Evolutionary conservation across 352 stramenopile genomes (phyloP).

Genomic region (Globisporangium megalacanthum): DNA sequence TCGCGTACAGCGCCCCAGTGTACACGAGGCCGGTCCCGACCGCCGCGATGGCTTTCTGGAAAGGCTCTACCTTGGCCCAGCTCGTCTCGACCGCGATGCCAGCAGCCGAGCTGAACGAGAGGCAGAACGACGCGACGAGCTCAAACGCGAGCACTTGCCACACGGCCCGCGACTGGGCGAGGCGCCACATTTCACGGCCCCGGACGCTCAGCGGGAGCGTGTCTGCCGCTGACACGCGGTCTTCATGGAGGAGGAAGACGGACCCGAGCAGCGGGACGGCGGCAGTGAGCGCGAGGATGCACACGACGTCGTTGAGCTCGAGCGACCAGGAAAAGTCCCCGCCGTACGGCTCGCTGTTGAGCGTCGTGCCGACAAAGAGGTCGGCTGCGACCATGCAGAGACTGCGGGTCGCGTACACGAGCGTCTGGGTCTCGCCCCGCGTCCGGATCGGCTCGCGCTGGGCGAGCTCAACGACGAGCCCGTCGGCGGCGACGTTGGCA

Average conservation of each 20-base stretch:
- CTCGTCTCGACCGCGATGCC: conserved; percentile 43
- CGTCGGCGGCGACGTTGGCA: conserved; percentile 81
- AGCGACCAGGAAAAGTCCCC: conserved; percentile 42
- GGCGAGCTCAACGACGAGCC: conserved; percentile 63
- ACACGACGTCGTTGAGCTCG: conserved; percentile 33
- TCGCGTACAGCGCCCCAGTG: conserved; percentile 46
- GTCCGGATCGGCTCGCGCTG: conserved; percentile 52
- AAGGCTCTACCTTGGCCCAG: conserved; percentile 46
- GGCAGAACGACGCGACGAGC: conserved; percentile 50
- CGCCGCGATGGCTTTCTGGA: conserved; percentile 39
- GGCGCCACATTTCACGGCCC: conserved; percentile 50
- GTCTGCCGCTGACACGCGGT: conserved; percentile 20
- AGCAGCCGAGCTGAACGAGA: conserved; percentile 44
- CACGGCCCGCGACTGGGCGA: conserved; percentile 59
- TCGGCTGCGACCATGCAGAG: conserved; percentile 40
- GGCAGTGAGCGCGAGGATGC: conserved; percentile 25
- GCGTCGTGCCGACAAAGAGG: conserved; percentile 41
- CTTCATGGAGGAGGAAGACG: conserved; percentile 52
- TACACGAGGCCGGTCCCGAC: conserved; percentile 55
- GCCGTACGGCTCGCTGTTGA: conserved; percentile 37
- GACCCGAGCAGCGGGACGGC: conserved; percentile 39
- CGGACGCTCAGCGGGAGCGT: conserved; percentile 21
- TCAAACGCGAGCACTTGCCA: conserved; percentile 76
- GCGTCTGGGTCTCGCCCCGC: conserved; percentile 54
- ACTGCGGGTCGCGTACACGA: conserved; percentile 36